These are phyloP conservation scores for Phytophthora idaei DNA, from an alignment of 352 stramenopile genomes.

Conservation along the genomic window DNA sequence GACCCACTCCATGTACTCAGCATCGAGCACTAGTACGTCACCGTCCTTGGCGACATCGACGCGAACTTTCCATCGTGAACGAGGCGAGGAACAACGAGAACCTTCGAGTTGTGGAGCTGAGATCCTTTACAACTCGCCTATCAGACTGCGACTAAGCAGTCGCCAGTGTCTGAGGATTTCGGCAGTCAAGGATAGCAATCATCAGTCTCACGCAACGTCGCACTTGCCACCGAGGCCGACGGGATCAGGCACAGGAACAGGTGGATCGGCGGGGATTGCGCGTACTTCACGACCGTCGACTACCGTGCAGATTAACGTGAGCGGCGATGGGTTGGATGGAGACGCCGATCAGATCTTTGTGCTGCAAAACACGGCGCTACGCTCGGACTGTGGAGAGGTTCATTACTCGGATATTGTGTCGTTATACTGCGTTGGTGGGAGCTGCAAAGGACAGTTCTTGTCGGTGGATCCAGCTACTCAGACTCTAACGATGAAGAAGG, in stretches of 20 bases:
- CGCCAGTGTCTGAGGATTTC: slow-evolving; percentile 70
- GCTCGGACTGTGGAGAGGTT: slow-evolving; percentile 68
- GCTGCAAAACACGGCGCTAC: slow-evolving; percentile 74
- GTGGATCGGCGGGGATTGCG: slow-evolving; percentile 26
- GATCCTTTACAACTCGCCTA: slow-evolving; percentile 73
- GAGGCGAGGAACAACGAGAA: slow-evolving; percentile 52
- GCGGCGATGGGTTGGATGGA: slow-evolving; percentile 67
- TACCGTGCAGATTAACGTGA: slow-evolving; percentile 52
- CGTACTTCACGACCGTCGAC: slow-evolving; percentile 17
- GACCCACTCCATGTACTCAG: slow-evolving; percentile 11
- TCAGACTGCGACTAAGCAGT: slow-evolving; percentile 75
- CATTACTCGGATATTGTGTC: slow-evolving; percentile 81
- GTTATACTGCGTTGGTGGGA: slow-evolving; percentile 74
- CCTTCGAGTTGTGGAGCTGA: slow-evolving; percentile 69
- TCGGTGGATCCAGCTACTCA: slow-evolving; percentile 68
- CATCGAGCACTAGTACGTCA: slow-evolving; percentile 22
- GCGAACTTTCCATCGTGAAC: slow-evolving; percentile 29
- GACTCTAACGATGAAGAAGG: slow-evolving; percentile 69
- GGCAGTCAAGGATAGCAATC: slow-evolving; percentile 16
- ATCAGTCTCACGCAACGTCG: slow-evolving; percentile 15
- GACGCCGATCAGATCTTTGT: slow-evolving; percentile 84
- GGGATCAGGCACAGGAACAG: slow-evolving; percentile 13
- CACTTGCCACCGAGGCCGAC: slow-evolving; percentile 37
- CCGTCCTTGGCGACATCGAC: slow-evolving; percentile 20
- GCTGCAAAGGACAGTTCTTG: slow-evolving; percentile 74